These are phyloP conservation scores for Aspergillus pseudonomiae DNA, from an alignment of 2,329 filamentous ascomycete genomes.

Conservation along the genomic window DNA sequence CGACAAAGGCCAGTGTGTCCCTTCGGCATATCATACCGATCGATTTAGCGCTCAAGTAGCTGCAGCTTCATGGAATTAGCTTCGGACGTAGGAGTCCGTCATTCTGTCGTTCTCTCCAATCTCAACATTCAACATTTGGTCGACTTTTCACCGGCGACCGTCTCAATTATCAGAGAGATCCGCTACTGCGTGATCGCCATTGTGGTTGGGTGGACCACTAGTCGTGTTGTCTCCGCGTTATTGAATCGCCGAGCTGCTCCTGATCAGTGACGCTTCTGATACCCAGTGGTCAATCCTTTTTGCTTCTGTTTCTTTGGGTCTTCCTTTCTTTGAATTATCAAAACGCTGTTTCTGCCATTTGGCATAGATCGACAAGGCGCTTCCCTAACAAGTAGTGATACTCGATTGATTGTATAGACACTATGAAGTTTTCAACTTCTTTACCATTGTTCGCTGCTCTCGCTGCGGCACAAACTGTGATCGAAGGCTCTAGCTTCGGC, in stretches of 20 bases:
- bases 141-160: slow-evolving; percentile 53
- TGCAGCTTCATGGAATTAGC: slow-evolving; percentile 39
- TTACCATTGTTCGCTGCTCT: slow-evolving; percentile 52
- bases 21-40: slow-evolving; percentile 8
- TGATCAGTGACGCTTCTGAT: slow-evolving; percentile 20
- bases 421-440: slow-evolving; percentile 46
- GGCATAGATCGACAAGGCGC: not conserved
- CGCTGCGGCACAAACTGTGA: slow-evolving; percentile 65
- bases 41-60: slow-evolving; percentile 2
- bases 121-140: slow-evolving; percentile 55
- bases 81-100: slow-evolving; percentile 48
- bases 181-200: slow-evolving; percentile 54
- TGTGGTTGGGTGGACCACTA: slow-evolving; percentile 51
- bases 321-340: not conserved
- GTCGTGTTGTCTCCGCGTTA: slow-evolving; percentile 39
- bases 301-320: slow-evolving; percentile 5
- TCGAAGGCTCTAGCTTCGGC: slow-evolving; percentile 78
- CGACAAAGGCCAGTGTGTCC: slow-evolving; percentile 24
- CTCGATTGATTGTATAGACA: slow-evolving; percentile 26
- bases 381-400: slow-evolving; percentile 6
- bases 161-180: slow-evolving; percentile 54
- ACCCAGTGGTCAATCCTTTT: slow-evolving; percentile 18
- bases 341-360: not conserved
- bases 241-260: slow-evolving; percentile 27
- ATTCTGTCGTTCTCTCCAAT: slow-evolving; percentile 47